These are phyloP conservation scores for Crucibulum laeve DNA, from an alignment of 768 basidiomycete species.

Conservation along the genomic window DNA sequence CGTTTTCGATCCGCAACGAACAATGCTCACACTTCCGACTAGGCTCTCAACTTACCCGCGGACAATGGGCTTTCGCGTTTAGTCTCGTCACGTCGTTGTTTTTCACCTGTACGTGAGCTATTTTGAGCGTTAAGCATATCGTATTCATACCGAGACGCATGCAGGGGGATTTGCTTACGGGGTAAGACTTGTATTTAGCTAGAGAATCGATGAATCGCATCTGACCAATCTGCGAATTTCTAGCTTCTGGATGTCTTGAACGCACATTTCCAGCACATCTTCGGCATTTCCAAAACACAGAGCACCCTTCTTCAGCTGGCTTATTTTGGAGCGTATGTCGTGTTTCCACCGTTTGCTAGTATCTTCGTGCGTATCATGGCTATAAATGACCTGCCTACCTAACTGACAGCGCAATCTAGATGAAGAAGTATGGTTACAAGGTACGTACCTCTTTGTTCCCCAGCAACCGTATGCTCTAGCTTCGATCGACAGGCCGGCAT, in stretches of 20 bases:
- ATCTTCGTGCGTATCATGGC: slow-evolving; percentile 40
- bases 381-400: not conserved
- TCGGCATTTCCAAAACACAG: slow-evolving; percentile 63
- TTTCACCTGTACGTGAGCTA: not conserved
- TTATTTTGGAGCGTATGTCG: slow-evolving; percentile 67
- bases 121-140: too few relatives aligned
- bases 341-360: slow-evolving; percentile 56
- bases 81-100: slow-evolving; percentile 69
- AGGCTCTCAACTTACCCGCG: slow-evolving; percentile 40
- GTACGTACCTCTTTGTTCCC: slow-evolving; percentile 14
- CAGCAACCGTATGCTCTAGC: not conserved
- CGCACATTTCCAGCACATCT: slow-evolving; percentile 70
- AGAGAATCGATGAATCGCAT: slow-evolving; percentile 11
- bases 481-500: slow-evolving; percentile 40
- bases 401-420: slow-evolving; percentile 26
- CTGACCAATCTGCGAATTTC: not conserved
- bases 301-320: slow-evolving; percentile 74
- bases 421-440: slow-evolving; percentile 66
- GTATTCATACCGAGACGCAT: not conserved
- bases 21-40: slow-evolving; percentile 7
- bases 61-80: slow-evolving; percentile 55
- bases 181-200: slow-evolving; percentile 27
- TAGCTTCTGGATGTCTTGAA: slow-evolving; percentile 66
- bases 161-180: slow-evolving; percentile 68
- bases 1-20: not conserved